Evolutionary conservation across 805 yeast genomes (phyloP), one percentile per base, ranked within the genome.

Genomic region (Phaffomyces thermotolerans): DNA sequence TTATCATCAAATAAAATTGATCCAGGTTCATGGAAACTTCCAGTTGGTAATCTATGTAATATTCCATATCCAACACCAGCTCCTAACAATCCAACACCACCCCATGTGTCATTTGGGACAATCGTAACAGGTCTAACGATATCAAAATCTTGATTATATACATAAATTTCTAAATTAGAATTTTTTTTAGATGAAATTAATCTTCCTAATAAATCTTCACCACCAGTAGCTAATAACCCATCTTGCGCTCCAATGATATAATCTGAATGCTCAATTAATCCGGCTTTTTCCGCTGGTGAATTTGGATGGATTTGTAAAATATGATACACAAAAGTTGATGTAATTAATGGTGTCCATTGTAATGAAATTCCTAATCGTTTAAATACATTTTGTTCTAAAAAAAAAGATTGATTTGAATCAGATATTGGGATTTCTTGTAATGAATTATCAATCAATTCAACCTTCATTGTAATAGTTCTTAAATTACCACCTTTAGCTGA

Each of bases 61-160:
- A 84, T 71, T 0, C 99, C 99, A 56, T 89, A 90, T 0, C 97
- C 98, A 17, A 91, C 95, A 51, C 90, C 95, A 65, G 96, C 89
- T 2, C 99, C 99, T 32, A 91, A 65, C 32, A 88, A 68, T 1
- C 96, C 95, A 50, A 69, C 74, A 14, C 90, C 88, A n/a, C 89
- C 87, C 88, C 93, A 85, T 15, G 67, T 62, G n/a, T 73, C 72
- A n/a, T 73, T 67, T 3, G 87, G 84, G 42, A 75, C 69, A n/a
- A 90, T 86, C 0, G 85, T 79, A 4, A 91, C 90, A 0, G 96
- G 95, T 53, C 99, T 74, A 34, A 88, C 81, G 13, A 84, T 73
- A 58, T 91, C 93, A 56, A 79, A 83, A 56, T 85, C 95, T 53
- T 84, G 91, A 62, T 91, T 91, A 63, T 91, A 91, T 0, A 90